phyloP scores from a whole-genome alignment of 1,284 basidiomycete genomes.

The Ustilago vetiveriae region DNA sequence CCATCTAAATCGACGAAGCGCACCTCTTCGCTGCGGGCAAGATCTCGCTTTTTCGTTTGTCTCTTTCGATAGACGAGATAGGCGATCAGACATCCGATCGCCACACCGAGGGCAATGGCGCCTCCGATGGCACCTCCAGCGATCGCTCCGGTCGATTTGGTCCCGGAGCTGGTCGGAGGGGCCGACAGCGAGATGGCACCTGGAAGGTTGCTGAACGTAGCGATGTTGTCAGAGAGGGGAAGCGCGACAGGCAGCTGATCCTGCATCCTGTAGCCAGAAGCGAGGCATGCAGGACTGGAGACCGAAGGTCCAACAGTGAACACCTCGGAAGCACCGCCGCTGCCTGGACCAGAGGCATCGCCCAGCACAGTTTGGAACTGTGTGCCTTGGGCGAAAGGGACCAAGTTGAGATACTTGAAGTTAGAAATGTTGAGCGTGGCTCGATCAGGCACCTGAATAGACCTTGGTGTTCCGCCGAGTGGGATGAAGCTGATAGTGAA shows the following conservation, averaged over 20 bases:
- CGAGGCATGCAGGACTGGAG: conserved; percentile 21
- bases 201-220: conserved; percentile 38
- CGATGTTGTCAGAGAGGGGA: conserved; percentile 26
- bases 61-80: conserved; percentile 49
- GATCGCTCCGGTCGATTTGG: conserved; percentile 38
- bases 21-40: conserved; percentile 48
- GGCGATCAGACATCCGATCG: conserved; percentile 38
- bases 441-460: conserved; percentile 36
- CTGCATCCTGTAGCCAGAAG: conserved; percentile 10
- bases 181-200: conserved; percentile 38
- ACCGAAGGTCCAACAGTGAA: conserved; percentile 31
- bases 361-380: conserved; percentile 49
- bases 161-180: neutral
- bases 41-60: conserved; percentile 39
- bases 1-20: conserved; percentile 57
- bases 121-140: conserved; percentile 58
- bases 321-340: conserved; percentile 46
- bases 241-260: conserved; percentile 16
- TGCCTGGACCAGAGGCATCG: conserved; percentile 45
- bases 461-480: conserved; percentile 31
- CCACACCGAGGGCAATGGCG: conserved; percentile 43
- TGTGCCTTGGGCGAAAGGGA: conserved; percentile 47
- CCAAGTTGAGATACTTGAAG: conserved; percentile 30
- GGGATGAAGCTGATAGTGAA: conserved; percentile 54
- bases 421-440: conserved; percentile 38